phyloP scores from a whole-genome alignment of 371 early-diverging fungal species.

The Umbelopsis sp. region DNA sequence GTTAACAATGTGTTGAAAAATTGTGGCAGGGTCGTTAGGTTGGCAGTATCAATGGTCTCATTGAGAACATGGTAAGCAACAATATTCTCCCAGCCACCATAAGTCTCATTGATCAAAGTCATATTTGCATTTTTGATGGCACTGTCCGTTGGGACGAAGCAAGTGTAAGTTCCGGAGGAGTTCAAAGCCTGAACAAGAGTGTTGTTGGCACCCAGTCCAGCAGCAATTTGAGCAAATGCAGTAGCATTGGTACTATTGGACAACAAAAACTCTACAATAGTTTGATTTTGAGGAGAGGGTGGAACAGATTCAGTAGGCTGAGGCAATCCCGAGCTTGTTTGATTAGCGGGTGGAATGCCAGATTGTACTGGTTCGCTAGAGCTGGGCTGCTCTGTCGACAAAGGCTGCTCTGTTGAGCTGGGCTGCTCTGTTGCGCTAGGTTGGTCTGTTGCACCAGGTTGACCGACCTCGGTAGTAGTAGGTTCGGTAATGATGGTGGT shows the following conservation, averaged over 20 bases:
- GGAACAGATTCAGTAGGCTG: background rate
- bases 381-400: background rate
- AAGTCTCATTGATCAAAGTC: background rate
- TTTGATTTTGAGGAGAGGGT: background rate
- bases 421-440: background rate
- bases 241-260: background rate
- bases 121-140: background rate
- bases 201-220: background rate
- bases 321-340: too few species aligned
- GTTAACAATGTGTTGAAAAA: background rate
- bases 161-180: conserved; percentile 9
- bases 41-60: background rate
- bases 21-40: background rate
- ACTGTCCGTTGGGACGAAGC: background rate
- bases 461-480: background rate
- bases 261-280: background rate
- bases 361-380: background rate
- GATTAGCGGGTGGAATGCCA: too few species aligned
- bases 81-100: conserved; percentile 1
- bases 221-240: background rate
- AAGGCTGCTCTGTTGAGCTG: background rate
- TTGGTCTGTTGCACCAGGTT: background rate
- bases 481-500: background rate
- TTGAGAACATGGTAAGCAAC: background rate
- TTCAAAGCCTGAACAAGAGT: background rate